phyloP scores from a whole-genome alignment of 305 asterid species.

The Fraxinus albicans region DNA sequence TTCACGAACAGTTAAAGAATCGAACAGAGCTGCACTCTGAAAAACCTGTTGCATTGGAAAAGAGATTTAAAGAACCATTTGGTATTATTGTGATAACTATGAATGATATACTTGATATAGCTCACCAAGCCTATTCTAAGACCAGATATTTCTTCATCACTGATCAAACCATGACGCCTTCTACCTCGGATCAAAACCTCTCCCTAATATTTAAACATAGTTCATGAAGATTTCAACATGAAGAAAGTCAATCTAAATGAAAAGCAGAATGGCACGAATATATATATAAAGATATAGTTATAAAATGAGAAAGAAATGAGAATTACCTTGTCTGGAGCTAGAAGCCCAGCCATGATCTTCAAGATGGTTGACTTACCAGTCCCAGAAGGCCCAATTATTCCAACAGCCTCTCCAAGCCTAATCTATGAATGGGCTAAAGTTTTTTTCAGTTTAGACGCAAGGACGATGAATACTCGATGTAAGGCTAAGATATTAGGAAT shows the following conservation, averaged over 20 bases:
- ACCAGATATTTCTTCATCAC: constrained; percentile 94
- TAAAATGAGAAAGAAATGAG: constrained; percentile 9
- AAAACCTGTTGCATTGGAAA: constrained; percentile 64
- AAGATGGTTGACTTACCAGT: constrained; percentile 95
- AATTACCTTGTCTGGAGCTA: constrained; percentile 92
- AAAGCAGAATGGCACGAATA: constrained; percentile 5
- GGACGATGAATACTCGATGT: background rate
- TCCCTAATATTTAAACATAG: constrained; percentile 53
- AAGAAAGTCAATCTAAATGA: constrained; percentile 20
- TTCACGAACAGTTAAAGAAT: constrained; percentile 92
- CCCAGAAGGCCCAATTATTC: constrained; percentile 98
- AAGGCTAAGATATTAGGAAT: background rate
- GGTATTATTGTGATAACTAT: constrained; percentile 17
- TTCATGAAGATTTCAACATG: constrained; percentile 17
- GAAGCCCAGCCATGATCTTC: constrained; percentile 98
- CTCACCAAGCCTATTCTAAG: constrained; percentile 97
- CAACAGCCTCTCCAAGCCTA: constrained; percentile 98
- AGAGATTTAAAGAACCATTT: constrained; percentile 25
- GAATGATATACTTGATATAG: constrained; percentile 21
- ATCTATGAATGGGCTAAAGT: constrained; percentile 51
- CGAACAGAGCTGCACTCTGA: constrained; percentile 97
- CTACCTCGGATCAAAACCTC: constrained; percentile 89
- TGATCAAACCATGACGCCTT: constrained; percentile 79
- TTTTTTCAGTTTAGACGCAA: background rate
- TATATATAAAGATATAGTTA: background rate